Percentiles rank a stretch among this genome's conserved stretches.
Evolutionary conservation across 768 basidiomycete genomes (phyloP).

Genomic region (Amanita jacksonii): DNA sequence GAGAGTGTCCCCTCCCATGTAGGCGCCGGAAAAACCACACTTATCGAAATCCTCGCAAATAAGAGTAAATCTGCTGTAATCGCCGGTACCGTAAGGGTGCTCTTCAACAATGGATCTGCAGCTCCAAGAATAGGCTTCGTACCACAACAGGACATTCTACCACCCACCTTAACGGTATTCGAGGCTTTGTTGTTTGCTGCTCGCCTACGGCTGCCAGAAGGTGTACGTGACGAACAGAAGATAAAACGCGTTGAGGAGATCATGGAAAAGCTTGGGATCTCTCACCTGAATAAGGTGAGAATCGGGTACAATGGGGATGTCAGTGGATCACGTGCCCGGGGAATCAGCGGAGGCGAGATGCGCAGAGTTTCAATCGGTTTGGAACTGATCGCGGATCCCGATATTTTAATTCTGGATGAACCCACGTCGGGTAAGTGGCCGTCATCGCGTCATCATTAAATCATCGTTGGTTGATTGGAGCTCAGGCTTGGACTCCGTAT

Average conservation of each 20-base stretch:
- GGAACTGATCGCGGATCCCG: conserved; percentile 79
- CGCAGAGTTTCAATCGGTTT: conserved; percentile 84
- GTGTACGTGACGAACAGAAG: conserved; percentile 52
- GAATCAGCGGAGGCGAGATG: conserved; percentile 90
- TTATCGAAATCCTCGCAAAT: conserved; percentile 85
- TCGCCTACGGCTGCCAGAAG: conserved; percentile 73
- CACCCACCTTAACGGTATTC: conserved; percentile 67
- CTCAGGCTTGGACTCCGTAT: conserved; percentile 77
- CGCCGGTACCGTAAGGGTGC: conserved; percentile 57
- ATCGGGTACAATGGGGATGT: conserved; percentile 49
- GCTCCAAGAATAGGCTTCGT: conserved; percentile 71
- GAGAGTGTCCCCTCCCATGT: background rate
- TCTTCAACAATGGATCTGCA: conserved; percentile 21
- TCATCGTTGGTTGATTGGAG: conserved; percentile 2
- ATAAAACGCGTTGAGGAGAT: conserved; percentile 55
- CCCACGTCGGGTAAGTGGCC: conserved; percentile 49
- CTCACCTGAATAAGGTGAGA: conserved; percentile 54
- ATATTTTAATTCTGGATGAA: conserved; percentile 82
- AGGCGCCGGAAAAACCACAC: conserved; percentile 85
- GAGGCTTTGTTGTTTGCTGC: conserved; percentile 85
- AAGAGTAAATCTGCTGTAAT: conserved; percentile 67
- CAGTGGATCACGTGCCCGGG: conserved; percentile 62
- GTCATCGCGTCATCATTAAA: conserved; percentile 3
- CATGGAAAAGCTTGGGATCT: conserved; percentile 71
- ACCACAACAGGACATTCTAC: conserved; percentile 79